phyloP scores from a whole-genome alignment of 2,329 filamentous ascomycete genomes.

The Pseudogymnoascus sp. region DNA sequence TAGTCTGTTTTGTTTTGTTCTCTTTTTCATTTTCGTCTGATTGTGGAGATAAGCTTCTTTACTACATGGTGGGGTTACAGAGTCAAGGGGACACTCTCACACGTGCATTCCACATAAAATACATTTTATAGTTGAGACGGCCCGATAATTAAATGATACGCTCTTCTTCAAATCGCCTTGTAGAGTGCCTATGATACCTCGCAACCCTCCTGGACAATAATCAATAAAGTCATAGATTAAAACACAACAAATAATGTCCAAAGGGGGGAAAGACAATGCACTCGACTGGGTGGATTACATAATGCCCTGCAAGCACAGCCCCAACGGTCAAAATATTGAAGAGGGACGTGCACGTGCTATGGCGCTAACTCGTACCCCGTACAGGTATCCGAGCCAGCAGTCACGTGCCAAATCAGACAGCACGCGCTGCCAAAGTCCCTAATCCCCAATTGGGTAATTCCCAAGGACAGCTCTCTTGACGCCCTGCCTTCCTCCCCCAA shows the following conservation, averaged over 20 bases:
- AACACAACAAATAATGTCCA: not conserved
- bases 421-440: not conserved
- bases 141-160: not conserved
- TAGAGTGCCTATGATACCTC: not conserved
- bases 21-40: not conserved
- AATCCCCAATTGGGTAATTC: conserved; percentile 5
- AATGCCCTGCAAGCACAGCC: not conserved
- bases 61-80: not conserved
- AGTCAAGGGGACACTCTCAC: not conserved
- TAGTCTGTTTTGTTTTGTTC: not conserved
- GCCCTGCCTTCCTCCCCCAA: not conserved
- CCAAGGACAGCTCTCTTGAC: conserved; percentile 1
- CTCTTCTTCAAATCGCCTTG: not conserved
- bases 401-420: not conserved
- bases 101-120: not conserved
- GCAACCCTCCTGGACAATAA: not conserved
- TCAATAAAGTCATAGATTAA: conserved; percentile 1
- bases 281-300: not conserved
- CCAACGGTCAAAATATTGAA: not conserved
- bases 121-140: not conserved
- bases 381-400: not conserved
- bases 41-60: conserved; percentile 4
- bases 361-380: not conserved
- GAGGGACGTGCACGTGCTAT: not conserved
- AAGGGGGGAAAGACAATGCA: not conserved